These are phyloP conservation scores for Tulasnella sp. DNA, from an alignment of 768 basidiomycete species.

Conservation along the genomic window DNA sequence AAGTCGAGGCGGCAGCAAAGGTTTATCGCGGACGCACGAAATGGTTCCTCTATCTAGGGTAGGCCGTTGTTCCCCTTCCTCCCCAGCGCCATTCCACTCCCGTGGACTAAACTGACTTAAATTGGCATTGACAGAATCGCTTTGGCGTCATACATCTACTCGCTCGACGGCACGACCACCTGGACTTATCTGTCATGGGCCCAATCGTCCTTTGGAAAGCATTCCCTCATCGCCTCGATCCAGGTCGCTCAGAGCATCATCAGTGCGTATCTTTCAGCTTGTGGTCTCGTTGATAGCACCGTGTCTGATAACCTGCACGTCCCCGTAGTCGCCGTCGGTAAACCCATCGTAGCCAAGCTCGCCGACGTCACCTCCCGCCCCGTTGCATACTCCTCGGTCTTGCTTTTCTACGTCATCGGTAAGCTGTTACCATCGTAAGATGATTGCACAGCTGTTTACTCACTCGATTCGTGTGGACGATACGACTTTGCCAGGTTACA, in stretches of 20 bases:
- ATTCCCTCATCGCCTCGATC: constrained; percentile 55
- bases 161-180: constrained; percentile 20
- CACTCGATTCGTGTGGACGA: not conserved
- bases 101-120: too few relatives aligned
- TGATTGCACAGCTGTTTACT: constrained; percentile 45
- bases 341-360: constrained; percentile 70
- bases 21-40: constrained; percentile 53
- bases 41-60: constrained; percentile 62
- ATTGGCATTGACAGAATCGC: not conserved
- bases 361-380: constrained; percentile 68
- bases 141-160: constrained; percentile 17
- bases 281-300: too few relatives aligned
- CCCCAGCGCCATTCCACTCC: too few relatives aligned
- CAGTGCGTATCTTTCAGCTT: constrained; percentile 37
- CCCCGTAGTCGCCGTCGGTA: constrained; percentile 45
- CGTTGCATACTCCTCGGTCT: constrained; percentile 46
- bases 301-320: too few relatives aligned
- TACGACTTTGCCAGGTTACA: constrained; percentile 42
- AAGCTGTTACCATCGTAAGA: constrained; percentile 41
- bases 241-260: constrained; percentile 54
- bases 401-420: constrained; percentile 43
- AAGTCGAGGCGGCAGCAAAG: constrained; percentile 46
- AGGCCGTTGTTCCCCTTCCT: too few relatives aligned
- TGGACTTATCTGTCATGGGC: constrained; percentile 17
- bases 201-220: constrained; percentile 42